A percentile compares a stretch with the other conserved stretches of the same genome.
These are phyloP conservation scores for Musa schizocarpa DNA, from an alignment of 176 grass and related monocot species.

Conservation along the genomic window DNA sequence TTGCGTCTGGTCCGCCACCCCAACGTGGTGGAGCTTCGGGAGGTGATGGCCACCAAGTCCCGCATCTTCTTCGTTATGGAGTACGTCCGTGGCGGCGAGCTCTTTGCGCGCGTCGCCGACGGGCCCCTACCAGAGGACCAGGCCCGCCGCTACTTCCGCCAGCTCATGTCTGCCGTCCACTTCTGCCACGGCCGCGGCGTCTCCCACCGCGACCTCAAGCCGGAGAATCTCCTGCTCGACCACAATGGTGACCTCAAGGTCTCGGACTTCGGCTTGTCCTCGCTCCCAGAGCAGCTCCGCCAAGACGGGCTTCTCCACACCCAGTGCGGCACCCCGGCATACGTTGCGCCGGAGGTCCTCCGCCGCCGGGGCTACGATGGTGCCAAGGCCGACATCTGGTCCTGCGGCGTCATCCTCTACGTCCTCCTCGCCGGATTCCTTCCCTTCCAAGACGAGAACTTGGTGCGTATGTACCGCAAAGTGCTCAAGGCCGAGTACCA, in stretches of 20 bases:
- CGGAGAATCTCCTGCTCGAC: constrained; percentile 82
- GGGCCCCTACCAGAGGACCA: neutral
- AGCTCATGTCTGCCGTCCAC: constrained; percentile 65
- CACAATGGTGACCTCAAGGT: constrained; percentile 49
- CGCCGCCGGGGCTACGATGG: constrained; percentile 32
- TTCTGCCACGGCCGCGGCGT: constrained; percentile 87
- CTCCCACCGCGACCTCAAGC: constrained; percentile 89
- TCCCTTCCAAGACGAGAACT: constrained; percentile 73
- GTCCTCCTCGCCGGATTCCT: constrained; percentile 38
- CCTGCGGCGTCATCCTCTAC: constrained; percentile 17
- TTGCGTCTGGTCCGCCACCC: constrained; percentile 38
- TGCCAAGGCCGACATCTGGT: constrained; percentile 16
- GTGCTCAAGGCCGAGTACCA: constrained; percentile 73
- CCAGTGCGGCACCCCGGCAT: constrained; percentile 86
- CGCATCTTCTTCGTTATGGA: neutral
- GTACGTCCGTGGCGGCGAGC: neutral
- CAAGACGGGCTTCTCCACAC: constrained; percentile 85
- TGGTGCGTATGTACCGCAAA: constrained; percentile 75
- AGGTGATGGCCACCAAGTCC: neutral
- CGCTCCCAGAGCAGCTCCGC: constrained; percentile 74
- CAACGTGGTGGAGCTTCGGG: neutral
- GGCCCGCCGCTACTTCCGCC: constrained; percentile 50
- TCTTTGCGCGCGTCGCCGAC: neutral
- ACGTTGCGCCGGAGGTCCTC: constrained; percentile 87
- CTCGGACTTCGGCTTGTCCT: constrained; percentile 84